Evolutionary conservation across 1,139 yeast species (phyloP).

Genomic region (Taiozyma onychis): DNA sequence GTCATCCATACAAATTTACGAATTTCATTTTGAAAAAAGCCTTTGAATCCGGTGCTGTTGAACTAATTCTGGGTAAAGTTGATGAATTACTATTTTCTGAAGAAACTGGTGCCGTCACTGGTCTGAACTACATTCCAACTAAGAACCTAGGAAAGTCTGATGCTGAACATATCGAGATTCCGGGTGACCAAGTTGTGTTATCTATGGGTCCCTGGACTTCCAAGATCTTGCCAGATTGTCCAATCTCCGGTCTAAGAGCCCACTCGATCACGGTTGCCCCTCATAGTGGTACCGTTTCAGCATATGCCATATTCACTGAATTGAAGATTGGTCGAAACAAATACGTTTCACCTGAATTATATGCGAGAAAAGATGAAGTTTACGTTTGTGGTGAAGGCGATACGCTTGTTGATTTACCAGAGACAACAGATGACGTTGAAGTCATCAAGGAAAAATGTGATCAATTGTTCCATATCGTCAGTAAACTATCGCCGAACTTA

Average conservation of each 20-base stretch:
- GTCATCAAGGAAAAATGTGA: slow-evolving; percentile 87
- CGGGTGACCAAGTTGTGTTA: slow-evolving; percentile 73
- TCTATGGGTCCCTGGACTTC: slow-evolving; percentile 98
- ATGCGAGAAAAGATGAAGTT: slow-evolving; percentile 93
- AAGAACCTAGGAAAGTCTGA: slow-evolving; percentile 36
- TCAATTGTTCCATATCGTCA: slow-evolving; percentile 76
- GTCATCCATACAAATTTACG: slow-evolving; percentile 92
- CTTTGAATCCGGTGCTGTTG: slow-evolving; percentile 78
- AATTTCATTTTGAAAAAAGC: slow-evolving; percentile 76
- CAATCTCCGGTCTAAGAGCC: slow-evolving; percentile 87
- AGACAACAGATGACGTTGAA: slow-evolving; percentile 88
- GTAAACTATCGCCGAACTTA: slow-evolving; percentile 67
- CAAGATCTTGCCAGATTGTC: slow-evolving; percentile 82
- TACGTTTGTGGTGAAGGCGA: slow-evolving; percentile 98
- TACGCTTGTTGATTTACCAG: slow-evolving; percentile 84
- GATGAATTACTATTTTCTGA: slow-evolving; percentile 56
- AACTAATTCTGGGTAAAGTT: slow-evolving; percentile 79
- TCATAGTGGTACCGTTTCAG: slow-evolving; percentile 66
- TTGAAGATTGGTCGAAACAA: slow-evolving; percentile 59
- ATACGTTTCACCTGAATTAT: slow-evolving; percentile 86
- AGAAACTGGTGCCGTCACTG: slow-evolving; percentile 62
- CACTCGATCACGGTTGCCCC: slow-evolving; percentile 93
- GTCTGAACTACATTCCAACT: slow-evolving; percentile 59
- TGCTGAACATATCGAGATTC: slow-evolving; percentile 34
- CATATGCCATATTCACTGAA: slow-evolving; percentile 93